Evolutionary conservation across 176 grass and related monocot genomes (phyloP).

Genomic region (Typha latifolia): DNA sequence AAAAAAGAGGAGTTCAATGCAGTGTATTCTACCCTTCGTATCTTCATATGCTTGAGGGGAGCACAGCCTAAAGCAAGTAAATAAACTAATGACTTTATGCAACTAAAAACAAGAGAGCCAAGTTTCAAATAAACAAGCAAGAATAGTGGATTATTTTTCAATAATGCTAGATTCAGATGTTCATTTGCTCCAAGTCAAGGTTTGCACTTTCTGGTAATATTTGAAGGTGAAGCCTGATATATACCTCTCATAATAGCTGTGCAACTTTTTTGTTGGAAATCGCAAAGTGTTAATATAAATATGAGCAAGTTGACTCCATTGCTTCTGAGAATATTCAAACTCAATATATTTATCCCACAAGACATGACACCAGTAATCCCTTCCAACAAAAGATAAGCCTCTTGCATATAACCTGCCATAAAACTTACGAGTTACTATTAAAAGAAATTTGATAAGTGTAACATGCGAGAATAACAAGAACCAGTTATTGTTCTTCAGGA

Average conservation of each 20-base stretch:
- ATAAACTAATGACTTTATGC: background rate
- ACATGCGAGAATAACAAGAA: background rate
- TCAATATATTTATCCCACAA: constrained; percentile 89
- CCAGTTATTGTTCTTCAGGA: no score
- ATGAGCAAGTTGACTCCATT: constrained; percentile 63
- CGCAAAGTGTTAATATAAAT: constrained; percentile 56
- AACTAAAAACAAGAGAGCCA: background rate
- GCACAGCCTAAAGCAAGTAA: background rate
- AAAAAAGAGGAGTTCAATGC: background rate
- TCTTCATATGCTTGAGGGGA: background rate
- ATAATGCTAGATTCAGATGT: constrained; percentile 7
- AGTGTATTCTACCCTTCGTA: background rate
- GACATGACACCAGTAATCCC: constrained; percentile 68
- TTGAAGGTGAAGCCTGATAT: constrained; percentile 12
- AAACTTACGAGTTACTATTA: constrained; percentile 17
- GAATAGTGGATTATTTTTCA: background rate
- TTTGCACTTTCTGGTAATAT: background rate
- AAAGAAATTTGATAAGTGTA: constrained; percentile 3
- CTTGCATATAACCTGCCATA: constrained; percentile 69
- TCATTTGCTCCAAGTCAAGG: background rate
- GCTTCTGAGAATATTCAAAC: constrained; percentile 70
- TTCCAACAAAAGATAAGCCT: constrained; percentile 70
- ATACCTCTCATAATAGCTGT: constrained; percentile 76
- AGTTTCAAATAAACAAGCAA: background rate
- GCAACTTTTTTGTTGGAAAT: constrained; percentile 88